Base-by-base conservation (phyloP, 768 basidiomycete genomes). In the Lactarius sp. region DNA sequence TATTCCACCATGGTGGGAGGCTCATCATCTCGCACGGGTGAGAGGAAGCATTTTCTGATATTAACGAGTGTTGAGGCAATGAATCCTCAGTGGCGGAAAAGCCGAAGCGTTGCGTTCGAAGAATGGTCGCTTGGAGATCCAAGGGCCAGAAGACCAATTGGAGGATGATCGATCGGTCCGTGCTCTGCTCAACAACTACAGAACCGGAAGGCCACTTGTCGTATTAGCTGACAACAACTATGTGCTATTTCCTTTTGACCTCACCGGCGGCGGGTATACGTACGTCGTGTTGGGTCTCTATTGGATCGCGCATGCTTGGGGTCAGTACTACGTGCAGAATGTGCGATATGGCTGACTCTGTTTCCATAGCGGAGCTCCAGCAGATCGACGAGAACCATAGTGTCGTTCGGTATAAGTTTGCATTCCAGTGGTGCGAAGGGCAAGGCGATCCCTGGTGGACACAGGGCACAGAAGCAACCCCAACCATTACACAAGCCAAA, bases 21-120 rank as follows among this genome's bases (percentile, higher is more conserved):
- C 70, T 91, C 6, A 90, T 94, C 50, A 83, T 94, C 55, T 94
- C 91, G 8, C 91, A 94, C 72, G 92, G 90, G 91, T 93, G 65
- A 60, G 82, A 70, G 37, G 34, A 53, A 10, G 9, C 44, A 33
- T 18, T 39, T 16, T 37, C 33, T 7, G 16, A 10, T n/a, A 47
- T 14, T 53, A 14, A 37, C 47, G 22, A 31, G 12, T 49, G 36
- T 31, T 52, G 34, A 59, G 6, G 39, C 52, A 14, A 59, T 59
- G 65, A 41, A 66, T 49, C 18, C n/a, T 2, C 61, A 88, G 87
- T 12, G 89, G 90, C 6, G 89, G 89, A 3, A 87, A 82, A 71
- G 80, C 87, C 0, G 85, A 85, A 71, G 85, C 83, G 61, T 44
- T 83, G 3, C 78, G 81, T 60, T 76, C 69, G 7, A 72, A 73